Evolutionary conservation across 2,329 filamentous ascomycete species (phyloP), one percentile per base, ranked within the genome.

Genomic region (Shiraia sp.): DNA sequence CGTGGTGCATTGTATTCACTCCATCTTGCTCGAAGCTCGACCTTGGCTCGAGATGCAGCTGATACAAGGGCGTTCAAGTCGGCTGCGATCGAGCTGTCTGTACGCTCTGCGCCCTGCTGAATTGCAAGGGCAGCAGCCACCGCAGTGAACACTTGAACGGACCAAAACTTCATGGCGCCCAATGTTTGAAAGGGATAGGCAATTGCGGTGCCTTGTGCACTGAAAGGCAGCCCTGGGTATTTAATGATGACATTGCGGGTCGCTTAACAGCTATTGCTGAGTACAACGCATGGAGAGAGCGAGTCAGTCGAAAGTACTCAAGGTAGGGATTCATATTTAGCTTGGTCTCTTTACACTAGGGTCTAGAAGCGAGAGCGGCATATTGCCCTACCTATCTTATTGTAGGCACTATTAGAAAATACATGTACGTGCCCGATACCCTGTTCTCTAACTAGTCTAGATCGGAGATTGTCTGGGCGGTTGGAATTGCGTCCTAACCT

Each of bases 1-100:
- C 44, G 24, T 2, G 57, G 58, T 6, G 48, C 45, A 4, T 51
- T 47, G 35, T 36, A 61, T 3, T 47, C 37, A 38, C 57, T 62
- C 60, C 60, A 62, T 42, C 60, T 43, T 37, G 51, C 45, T 27
- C 40, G 46, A 6, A 46, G 28, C 8, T 55, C 49, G 5, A 51
- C 28, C 3, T 39, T 53, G 9, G 57, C 43, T 10, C 44, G 40
- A 15, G 57, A 45, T 30, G 42, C 37, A 2, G 39, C n/a, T 12
- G 47, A 49, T 1, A 59, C 43, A 13, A 59, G 24, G 3, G 30
- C 15, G 25, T 46, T 31, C 14, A 59, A 36, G 29, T 56, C 54
- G 14, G 30, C 24, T 6, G 45, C 49, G 15, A 59, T 22, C 8
- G 35, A 23, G 25, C 34, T 40, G 17, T 42, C 16, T 2, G 42